Evolutionary conservation across 768 basidiomycete genomes (phyloP), one percentile per base, ranked within the genome.

Genomic region (Strobilomyces dryophilus): DNA sequence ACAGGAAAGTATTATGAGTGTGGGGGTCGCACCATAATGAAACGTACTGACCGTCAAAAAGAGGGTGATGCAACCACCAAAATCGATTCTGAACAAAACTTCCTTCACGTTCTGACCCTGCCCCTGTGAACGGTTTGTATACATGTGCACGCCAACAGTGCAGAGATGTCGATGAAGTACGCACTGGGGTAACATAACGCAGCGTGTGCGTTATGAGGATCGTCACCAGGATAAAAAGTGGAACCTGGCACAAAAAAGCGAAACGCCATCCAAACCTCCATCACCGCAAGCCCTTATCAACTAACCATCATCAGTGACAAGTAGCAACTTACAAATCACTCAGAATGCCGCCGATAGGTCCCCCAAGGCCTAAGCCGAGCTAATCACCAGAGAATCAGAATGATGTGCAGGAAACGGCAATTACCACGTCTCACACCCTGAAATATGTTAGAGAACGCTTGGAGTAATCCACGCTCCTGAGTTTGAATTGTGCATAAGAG

Each of bases 61-160:
- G 35, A 90, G 75, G 1, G 79, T 76, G 12, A 79, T 59, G 55
- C 79, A 87, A 0, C 89, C 89, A 5, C 80, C 81, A 60, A 88
- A 91, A 64, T 92, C 89, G 24, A 92, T 88, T n/a, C 89, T 79
- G 62, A 81, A 87, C 14, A 90, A 61, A 1, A 90, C 78, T 31
- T 90, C 86, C 50, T 69, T 79, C 0, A 83, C 61, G 48, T 77
- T 82, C 66, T 80, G 83, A 14, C 84, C 77, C 52, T 80, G 79
- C 1, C 87, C 87, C 87, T 89, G 62, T 1, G 7, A 24, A 29
- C 36, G 37, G 26, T 7, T 8, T 35, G 9, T 12, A 15, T 14
- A 41, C 14, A 9, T 12, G 21, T 6, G 3, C 34, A 14, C 10
- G 5, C n/a, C 4, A 18, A 8, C 8, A 27, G 27, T n/a, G n/a